Conservation (phyloP, 495 filamentous ascomycete species). For the Hypomontagnella monticulosa region DNA sequence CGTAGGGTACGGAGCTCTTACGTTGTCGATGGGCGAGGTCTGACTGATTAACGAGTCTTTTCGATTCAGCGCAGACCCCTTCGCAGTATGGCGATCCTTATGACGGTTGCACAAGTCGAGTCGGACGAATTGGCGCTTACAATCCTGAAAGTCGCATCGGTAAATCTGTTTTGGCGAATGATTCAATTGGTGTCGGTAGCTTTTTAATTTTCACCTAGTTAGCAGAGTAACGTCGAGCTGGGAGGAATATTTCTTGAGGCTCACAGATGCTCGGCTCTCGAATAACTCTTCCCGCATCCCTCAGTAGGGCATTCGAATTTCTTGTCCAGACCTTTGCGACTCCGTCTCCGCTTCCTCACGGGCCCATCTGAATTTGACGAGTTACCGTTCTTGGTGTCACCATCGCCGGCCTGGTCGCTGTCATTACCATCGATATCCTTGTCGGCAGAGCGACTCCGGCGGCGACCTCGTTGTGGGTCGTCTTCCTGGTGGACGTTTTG, state of each 20-base stretch:
- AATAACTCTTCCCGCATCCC: slow-evolving; percentile 95
- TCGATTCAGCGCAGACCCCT: slow-evolving; percentile 91
- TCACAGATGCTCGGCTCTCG: slow-evolving; percentile 92
- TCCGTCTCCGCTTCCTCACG: slow-evolving; percentile 77
- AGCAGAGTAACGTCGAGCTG: slow-evolving; percentile 6
- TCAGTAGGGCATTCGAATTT: slow-evolving; percentile 93
- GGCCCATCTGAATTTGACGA: slow-evolving; percentile 66
- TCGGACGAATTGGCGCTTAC: slow-evolving; percentile 88
- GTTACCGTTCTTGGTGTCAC: slow-evolving; percentile 52
- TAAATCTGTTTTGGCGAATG: slow-evolving; percentile 97
- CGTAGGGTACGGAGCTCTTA: slow-evolving; percentile 54
- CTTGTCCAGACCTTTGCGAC: slow-evolving; percentile 89
- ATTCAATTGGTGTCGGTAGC: slow-evolving; percentile 92
- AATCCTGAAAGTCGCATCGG: slow-evolving; percentile 92
- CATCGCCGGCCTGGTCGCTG: slow-evolving; percentile 49
- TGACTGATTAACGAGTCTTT: slow-evolving; percentile 80
- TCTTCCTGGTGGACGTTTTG: slow-evolving; percentile 55
- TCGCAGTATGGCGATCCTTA: slow-evolving; percentile 93
- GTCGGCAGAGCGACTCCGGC: slow-evolving; percentile 57
- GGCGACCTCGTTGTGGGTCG: slow-evolving; percentile 56
- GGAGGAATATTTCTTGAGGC: slow-evolving; percentile 26
- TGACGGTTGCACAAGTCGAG: slow-evolving; percentile 95
- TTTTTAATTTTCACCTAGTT: slow-evolving; percentile 43
- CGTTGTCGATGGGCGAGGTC: slow-evolving; percentile 59
- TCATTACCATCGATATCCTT: slow-evolving; percentile 55